Conservation (phyloP, 2,329 filamentous ascomycete species). For the Geosmithia morbida region DNA sequence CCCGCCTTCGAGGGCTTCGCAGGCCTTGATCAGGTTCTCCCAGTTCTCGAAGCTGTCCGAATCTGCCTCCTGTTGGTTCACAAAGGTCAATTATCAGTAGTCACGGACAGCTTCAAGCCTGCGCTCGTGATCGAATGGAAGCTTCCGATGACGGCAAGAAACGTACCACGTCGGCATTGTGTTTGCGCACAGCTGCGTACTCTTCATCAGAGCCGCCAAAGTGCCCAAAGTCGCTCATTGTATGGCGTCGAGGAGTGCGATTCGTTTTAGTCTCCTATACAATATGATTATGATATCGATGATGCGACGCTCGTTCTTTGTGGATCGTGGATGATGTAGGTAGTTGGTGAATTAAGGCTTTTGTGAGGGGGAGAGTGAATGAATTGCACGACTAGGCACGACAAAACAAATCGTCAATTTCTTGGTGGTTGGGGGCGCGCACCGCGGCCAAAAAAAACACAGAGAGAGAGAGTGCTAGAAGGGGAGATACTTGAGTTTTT, state of each 20-base stretch:
- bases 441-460: background rate
- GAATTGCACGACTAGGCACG: background rate
- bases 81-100: slow-evolving; percentile 1
- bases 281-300: background rate
- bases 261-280: background rate
- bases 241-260: slow-evolving; percentile 1
- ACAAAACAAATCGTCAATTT: background rate
- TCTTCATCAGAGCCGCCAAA: slow-evolving; percentile 68
- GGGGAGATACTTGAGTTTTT: background rate
- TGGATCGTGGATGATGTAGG: background rate
- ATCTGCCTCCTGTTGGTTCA: slow-evolving; percentile 38
- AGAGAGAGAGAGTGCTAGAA: background rate
- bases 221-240: slow-evolving; percentile 57
- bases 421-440: slow-evolving; percentile 1
- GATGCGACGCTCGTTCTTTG: background rate
- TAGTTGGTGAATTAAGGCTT: background rate
- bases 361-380: background rate
- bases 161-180: slow-evolving; percentile 61
- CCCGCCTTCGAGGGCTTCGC: slow-evolving; percentile 77
- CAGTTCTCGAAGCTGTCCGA: slow-evolving; percentile 88
- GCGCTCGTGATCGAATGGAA: background rate
- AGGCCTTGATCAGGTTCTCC: slow-evolving; percentile 80
- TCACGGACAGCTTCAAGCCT: background rate
- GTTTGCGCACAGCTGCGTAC: slow-evolving; percentile 66
- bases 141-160: no score